A percentile compares a stretch with the other conserved stretches of the same genome.
Conservation (phyloP, 2,329 filamentous ascomycete species). For the Stachybotrys chlorohalonatus region DNA sequence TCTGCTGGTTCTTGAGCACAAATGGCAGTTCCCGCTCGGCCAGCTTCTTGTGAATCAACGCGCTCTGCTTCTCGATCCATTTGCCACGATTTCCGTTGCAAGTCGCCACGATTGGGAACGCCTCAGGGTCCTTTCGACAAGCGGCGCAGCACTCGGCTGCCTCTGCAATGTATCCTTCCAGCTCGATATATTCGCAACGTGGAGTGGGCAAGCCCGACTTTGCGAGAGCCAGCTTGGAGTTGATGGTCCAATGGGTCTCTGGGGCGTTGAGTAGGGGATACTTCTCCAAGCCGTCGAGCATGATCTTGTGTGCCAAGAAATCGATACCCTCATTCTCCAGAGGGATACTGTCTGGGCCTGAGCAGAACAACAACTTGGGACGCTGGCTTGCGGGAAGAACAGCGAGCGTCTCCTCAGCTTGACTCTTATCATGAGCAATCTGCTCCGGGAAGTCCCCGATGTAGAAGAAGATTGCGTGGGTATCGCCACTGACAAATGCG, state of each 20-base stretch:
- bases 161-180: constrained; percentile 9
- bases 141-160: constrained; percentile 12
- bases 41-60: constrained; percentile 13
- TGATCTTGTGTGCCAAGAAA: constrained; percentile 10
- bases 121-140: constrained; percentile 8
- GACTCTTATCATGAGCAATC: constrained; percentile 15
- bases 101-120: constrained; percentile 12
- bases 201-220: constrained; percentile 24
- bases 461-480: constrained; percentile 20
- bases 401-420: constrained; percentile 19
- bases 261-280: constrained; percentile 16
- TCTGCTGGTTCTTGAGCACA: constrained; percentile 28
- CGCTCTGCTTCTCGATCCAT: constrained; percentile 19
- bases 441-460: constrained; percentile 10
- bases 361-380: constrained; percentile 22
- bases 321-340: constrained; percentile 16
- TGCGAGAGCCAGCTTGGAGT: constrained; percentile 24
- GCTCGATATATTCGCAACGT: constrained; percentile 13
- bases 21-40: constrained; percentile 17
- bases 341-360: constrained; percentile 12
- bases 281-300: constrained; percentile 18
- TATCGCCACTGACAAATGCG: constrained; percentile 19
- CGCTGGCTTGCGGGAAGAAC: constrained; percentile 16
- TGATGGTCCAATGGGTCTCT: constrained; percentile 25
- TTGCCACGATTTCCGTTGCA: constrained; percentile 16